Percentiles rank a stretch among this genome's conserved stretches.
phyloP scores from a whole-genome alignment of 768 basidiomycete genomes.

The Hygrophoropsis aurantiaca region DNA sequence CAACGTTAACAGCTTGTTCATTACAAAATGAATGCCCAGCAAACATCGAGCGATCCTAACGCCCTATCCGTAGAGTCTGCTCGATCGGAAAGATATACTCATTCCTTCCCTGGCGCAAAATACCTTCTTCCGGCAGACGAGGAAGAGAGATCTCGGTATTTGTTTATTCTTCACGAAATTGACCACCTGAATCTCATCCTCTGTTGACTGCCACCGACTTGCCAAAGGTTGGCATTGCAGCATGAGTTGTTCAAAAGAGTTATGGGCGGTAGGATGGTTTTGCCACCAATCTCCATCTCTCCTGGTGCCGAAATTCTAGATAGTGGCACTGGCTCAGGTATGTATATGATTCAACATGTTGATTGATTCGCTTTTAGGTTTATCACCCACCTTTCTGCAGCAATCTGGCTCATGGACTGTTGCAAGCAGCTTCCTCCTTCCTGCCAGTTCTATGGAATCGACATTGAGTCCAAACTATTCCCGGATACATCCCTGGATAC shows the following conservation, averaged over 20 bases:
- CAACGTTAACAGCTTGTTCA: too few relatives aligned
- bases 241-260: conserved; percentile 18
- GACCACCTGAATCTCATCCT: background rate
- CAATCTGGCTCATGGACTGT: too few relatives aligned
- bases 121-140: conserved; percentile 27
- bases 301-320: too few relatives aligned
- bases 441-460: too few relatives aligned
- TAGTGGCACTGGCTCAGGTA: conserved; percentile 23
- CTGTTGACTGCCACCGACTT: conserved; percentile 4
- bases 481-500: conserved; percentile 6
- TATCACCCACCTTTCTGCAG: too few relatives aligned
- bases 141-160: conserved; percentile 24
- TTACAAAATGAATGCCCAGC: too few relatives aligned
- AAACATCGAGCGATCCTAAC: too few relatives aligned
- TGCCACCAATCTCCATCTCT: conserved; percentile 18
- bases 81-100: too few relatives aligned
- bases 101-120: conserved; percentile 16
- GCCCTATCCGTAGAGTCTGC: too few relatives aligned
- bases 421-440: too few relatives aligned
- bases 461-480: conserved; percentile 23
- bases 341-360: conserved; percentile 13
- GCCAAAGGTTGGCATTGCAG: conserved; percentile 11
- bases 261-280: conserved; percentile 19
- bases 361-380: conserved; percentile 17
- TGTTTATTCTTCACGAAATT: background rate